Base-by-base conservation (phyloP, 306 rosid genomes). In the Castanopsis chinensis region DNA sequence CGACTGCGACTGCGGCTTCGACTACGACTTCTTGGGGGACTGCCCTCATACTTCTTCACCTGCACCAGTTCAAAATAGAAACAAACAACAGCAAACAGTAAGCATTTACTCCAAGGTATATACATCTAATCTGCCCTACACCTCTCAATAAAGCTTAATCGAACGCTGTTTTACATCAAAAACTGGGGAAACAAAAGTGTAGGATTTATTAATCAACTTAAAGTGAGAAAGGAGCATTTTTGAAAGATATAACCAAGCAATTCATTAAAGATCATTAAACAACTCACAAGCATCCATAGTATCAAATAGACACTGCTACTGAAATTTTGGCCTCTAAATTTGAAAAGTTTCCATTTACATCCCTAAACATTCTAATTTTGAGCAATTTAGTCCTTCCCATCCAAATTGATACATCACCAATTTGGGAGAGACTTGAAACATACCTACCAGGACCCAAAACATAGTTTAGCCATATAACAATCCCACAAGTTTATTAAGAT, bases 11-110 rank as follows among this genome's bases (percentile, higher is more conserved):
- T 95, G 12, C 52, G 52, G 0, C 52, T 45, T 0, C 52, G 15
- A 0, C 92, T 93, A 11, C 91, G 87, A 81, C 98, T 96, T 90
- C 98, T 90, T 12, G 94, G 77, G 60, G 90, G 98, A 85, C 96
- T 90, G 61, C 88, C 61, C 78, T 91, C 98, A 6, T 83, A 81
- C 83, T 90, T 89, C 79, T 81, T 96, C 82, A 96, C 99, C 99
- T 96, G 86, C 79, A 72, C 25, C 82, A 74, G 65, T 37, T 17
- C 11, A 8, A 55, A 14, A 20, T 18, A 67, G 15, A 72, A 58
- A 74, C 60, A 83, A 63, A 83, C 17, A 71, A 37, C 78, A 73
- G 20, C 41, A 67, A 67, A 67, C 17, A 67, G 4, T 14, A 32
- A 41, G 30, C 13, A 21, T 59, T 30, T 12, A 57, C 61, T 78